Evolutionary conservation across 208 protist genomes (phyloP), one percentile per base, ranked within the genome.

Genomic region (Trypanosoma mega): DNA sequence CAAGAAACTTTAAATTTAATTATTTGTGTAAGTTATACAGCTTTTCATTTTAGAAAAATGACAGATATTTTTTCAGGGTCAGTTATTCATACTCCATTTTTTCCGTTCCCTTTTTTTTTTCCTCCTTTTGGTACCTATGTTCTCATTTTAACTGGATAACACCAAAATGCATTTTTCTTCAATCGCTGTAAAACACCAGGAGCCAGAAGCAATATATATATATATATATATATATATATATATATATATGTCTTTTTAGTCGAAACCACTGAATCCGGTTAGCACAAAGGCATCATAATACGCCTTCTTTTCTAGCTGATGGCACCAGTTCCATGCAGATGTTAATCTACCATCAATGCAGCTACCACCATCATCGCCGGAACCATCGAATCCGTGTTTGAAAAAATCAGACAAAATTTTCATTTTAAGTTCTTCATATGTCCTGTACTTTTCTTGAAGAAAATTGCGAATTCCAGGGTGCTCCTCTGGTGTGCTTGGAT

Each of bases 331-430:
- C 96, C 98, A 99, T 33, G 97, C 95, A 18, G 90, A 97, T 3
- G 98, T 99, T 26, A 99, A 72, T 24, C 98, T 84, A 29, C 98
- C 98, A 74, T 99, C 98, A 41, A 99, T 99, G 84, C 97, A 98
- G 43, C 63, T 96, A 20, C 97, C 92, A 62, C 92, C 92, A 57
- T 97, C 89, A 60, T 97, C 92, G 33, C 92, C 92, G 21, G 84
- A 92, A 12, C 92, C 90, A 51, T 97, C 94, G 59, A 98, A 99
- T 56, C 71, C 97, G 69, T 98, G 84, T 24, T 85, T 80, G 76
- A 98, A 99, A 61, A 99, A 98, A 80, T 99, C 97, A 21, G 63
- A 68, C 27, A 98, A 64, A 41, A 99, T 98, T 20, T 68, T 75
- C 63, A 80, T 66, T 24, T 74, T 65, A 34, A 95, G 71, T 11